A percentile compares a stretch with the other conserved stretches of the same genome.
phyloP scores from a whole-genome alignment of 306 rosid genomes.

The Coriaria nepalensis region DNA sequence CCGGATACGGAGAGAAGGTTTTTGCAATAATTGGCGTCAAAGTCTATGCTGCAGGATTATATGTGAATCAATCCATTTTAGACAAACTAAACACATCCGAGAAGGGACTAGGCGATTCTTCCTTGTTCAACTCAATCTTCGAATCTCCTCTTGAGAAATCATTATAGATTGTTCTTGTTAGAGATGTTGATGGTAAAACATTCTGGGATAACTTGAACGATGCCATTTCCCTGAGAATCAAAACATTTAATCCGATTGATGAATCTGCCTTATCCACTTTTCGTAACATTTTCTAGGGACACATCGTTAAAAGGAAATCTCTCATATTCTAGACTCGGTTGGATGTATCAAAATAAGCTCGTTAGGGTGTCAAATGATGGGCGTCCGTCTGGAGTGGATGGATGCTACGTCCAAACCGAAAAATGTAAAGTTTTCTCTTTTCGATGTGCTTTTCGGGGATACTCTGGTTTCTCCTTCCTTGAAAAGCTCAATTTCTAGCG shows the following conservation, averaged over 20 bases:
- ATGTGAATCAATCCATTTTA: slow-evolving; percentile 35
- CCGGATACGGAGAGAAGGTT: slow-evolving; percentile 78
- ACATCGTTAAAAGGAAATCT: slow-evolving; percentile 66
- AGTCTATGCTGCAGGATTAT: slow-evolving; percentile 80
- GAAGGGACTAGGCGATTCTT: slow-evolving; percentile 51
- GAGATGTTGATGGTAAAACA: slow-evolving; percentile 89
- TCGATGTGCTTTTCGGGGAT: slow-evolving; percentile 69
- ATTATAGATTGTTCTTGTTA: slow-evolving; percentile 67
- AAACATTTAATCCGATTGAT: slow-evolving; percentile 43
- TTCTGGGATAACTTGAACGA: slow-evolving; percentile 90
- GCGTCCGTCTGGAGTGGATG: slow-evolving; percentile 33
- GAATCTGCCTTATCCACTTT: slow-evolving; percentile 51
- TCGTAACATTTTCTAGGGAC: slow-evolving; percentile 45
- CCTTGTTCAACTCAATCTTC: slow-evolving; percentile 61
- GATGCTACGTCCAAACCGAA: slow-evolving; percentile 64
- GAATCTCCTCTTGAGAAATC: slow-evolving; percentile 54
- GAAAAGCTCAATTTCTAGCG: slow-evolving; percentile 58
- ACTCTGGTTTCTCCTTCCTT: slow-evolving; percentile 68
- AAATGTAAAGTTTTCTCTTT: slow-evolving; percentile 51
- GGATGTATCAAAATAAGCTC: slow-evolving; percentile 54
- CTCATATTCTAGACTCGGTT: slow-evolving; percentile 66
- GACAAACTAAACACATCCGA: slow-evolving; percentile 31
- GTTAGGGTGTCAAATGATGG: slow-evolving; percentile 56
- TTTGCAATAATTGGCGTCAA: slow-evolving; percentile 77
- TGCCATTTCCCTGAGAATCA: slow-evolving; percentile 74